Conservation (phyloP, 2,329 filamentous ascomycete genomes). For the Ceratocystiopsis minuta region DNA sequence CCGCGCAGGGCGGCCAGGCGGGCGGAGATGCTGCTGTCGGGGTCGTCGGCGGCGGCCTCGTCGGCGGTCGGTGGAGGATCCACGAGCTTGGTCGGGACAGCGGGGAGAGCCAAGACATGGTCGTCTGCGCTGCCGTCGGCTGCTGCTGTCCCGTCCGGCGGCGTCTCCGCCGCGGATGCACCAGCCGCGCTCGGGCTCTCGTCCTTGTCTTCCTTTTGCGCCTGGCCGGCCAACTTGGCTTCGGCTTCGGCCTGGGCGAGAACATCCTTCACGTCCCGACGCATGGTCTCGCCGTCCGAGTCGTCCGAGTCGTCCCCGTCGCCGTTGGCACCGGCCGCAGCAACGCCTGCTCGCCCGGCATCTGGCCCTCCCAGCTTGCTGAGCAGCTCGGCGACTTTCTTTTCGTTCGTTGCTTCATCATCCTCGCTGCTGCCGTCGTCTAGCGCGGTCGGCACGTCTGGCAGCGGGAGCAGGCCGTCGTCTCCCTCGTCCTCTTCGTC, state of each 20-base stretch:
- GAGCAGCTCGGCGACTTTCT: constrained; percentile 15
- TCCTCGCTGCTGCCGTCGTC: constrained; percentile 13
- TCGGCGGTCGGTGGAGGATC: constrained; percentile 13
- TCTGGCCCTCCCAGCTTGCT: constrained; percentile 14
- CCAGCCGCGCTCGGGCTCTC: constrained; percentile 1
- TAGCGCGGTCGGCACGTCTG: constrained; percentile 21
- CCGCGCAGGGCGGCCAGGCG: constrained; percentile 34
- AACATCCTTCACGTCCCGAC: constrained; percentile 23
- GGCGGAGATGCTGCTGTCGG: constrained; percentile 27
- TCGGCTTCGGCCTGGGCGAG: constrained; percentile 30
- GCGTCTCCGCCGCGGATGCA: not conserved
- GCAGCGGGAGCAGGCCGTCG: constrained; percentile 26
- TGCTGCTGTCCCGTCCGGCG: too few relatives aligned
- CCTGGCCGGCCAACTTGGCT: constrained; percentile 17
- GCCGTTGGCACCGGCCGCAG: not conserved
- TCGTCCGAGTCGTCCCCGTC: constrained; percentile 15
- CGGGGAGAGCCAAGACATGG: constrained; percentile 22
- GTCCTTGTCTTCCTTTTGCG: not conserved
- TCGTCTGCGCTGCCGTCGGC: constrained; percentile 6
- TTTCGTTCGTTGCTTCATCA: constrained; percentile 14
- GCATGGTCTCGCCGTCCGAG: constrained; percentile 34
- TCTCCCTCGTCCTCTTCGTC: constrained; percentile 5
- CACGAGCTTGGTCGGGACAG: constrained; percentile 26
- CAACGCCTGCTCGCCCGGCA: not conserved
- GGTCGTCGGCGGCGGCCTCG: constrained; percentile 15